These are phyloP conservation scores for Fusarium sambucinum DNA, from an alignment of 2,329 filamentous ascomycete species.

Conservation along the genomic window DNA sequence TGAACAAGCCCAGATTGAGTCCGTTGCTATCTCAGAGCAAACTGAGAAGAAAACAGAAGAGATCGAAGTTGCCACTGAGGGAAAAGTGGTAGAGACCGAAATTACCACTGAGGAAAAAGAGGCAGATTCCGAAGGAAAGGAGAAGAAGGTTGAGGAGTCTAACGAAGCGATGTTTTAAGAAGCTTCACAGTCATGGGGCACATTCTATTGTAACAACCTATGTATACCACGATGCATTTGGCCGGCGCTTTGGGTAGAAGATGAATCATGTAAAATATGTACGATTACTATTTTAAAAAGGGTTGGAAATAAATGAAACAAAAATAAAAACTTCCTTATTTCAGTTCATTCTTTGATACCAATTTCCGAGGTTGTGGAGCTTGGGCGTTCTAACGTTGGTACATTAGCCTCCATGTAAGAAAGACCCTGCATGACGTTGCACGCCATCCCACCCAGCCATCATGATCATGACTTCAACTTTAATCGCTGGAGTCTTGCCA, in stretches of 20 bases:
- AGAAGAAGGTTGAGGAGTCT: conserved; percentile 17
- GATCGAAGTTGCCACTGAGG: background rate
- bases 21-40: background rate
- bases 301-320: background rate
- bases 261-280: conserved; percentile 16
- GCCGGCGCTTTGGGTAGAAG: conserved; percentile 30
- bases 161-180: conserved; percentile 31
- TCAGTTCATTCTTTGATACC: background rate
- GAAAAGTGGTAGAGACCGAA: conserved; percentile 7
- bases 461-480: conserved; percentile 32
- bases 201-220: conserved; percentile 28
- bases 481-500: background rate
- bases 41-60: background rate
- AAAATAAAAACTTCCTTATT: conserved; percentile 3
- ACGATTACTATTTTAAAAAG: conserved; percentile 32
- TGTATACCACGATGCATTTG: conserved; percentile 41
- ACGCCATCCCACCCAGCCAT: conserved; percentile 19
- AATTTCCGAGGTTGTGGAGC: background rate
- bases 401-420: conserved; percentile 20
- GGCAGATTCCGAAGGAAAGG: conserved; percentile 15
- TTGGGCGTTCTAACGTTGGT: conserved; percentile 14
- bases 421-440: conserved; percentile 33
- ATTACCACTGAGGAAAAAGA: conserved; percentile 8
- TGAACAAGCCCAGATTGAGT: background rate
- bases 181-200: conserved; percentile 6